These are phyloP conservation scores for Termitomyces sp. DNA, from an alignment of 768 basidiomycete species.

Conservation along the genomic window DNA sequence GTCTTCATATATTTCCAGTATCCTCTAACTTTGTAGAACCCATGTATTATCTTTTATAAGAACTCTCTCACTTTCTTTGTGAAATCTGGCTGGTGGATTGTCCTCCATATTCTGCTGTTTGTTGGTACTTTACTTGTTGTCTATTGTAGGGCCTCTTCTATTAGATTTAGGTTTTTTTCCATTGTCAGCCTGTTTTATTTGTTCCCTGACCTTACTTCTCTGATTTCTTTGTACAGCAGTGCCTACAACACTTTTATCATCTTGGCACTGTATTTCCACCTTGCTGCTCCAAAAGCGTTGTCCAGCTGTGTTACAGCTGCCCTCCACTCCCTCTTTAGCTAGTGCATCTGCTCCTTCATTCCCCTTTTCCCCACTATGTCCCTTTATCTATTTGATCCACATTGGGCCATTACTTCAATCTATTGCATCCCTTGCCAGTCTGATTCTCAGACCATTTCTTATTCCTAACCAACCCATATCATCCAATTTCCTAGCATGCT, in stretches of 20 bases:
- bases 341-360: not conserved
- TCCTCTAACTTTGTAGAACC: too few relatives aligned
- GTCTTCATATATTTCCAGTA: too few relatives aligned
- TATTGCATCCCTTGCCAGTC: not conserved
- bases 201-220: rapidly evolving
- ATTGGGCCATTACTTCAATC: not conserved
- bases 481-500: not conserved
- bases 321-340: not conserved
- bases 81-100: too few relatives aligned
- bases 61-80: too few relatives aligned
- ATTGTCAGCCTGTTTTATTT: too few relatives aligned
- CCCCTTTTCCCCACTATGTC: not conserved
- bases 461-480: not conserved
- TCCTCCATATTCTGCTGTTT: too few relatives aligned
- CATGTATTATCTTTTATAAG: too few relatives aligned
- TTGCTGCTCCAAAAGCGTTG: not conserved
- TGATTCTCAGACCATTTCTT: not conserved
- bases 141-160: too few relatives aligned
- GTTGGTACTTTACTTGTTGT: too few relatives aligned
- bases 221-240: not conserved
- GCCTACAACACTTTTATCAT: not conserved
- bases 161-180: too few relatives aligned
- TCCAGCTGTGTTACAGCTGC: not conserved
- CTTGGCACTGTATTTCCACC: not conserved
- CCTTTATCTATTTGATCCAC: not conserved